Percentiles rank a stretch among this genome's conserved stretches.
Conservation (phyloP, 306 rosid species). For the Rosa chinensis region DNA sequence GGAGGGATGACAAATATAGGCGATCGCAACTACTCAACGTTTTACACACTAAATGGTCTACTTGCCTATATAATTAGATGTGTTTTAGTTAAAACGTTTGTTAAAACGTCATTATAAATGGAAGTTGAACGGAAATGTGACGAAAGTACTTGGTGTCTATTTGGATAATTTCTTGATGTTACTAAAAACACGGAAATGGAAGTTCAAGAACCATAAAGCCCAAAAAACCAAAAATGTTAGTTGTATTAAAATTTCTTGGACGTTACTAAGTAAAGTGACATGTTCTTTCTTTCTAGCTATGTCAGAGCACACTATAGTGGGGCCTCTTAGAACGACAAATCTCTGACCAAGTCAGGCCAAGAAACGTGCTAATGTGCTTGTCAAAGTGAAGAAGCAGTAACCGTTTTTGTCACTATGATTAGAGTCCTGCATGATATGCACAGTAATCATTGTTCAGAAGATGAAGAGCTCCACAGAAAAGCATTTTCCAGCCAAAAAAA, state of each 20-base stretch:
- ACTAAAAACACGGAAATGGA: too few relatives aligned
- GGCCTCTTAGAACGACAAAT: not conserved
- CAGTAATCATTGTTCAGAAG: not conserved
- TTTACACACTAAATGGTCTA: not conserved
- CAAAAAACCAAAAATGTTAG: too few relatives aligned
- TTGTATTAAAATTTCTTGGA: not conserved
- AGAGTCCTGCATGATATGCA: not conserved
- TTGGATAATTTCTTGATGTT: not conserved
- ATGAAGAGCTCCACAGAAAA: too few relatives aligned
- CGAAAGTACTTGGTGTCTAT: not conserved
- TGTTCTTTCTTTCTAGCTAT: not conserved
- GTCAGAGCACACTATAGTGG: not conserved
- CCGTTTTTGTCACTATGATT: not conserved
- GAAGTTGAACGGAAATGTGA: not conserved
- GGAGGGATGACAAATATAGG: not conserved
- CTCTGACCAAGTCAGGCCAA: not conserved
- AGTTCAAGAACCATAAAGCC: too few relatives aligned
- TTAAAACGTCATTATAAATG: not conserved
- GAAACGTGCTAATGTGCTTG: constrained; percentile 3
- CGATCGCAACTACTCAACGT: not conserved
- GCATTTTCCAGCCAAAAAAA: not conserved
- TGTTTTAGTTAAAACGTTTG: not conserved
- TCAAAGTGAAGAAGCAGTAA: not conserved
- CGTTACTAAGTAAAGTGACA: not conserved
- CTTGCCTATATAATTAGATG: not conserved